Evolutionary conservation across 805 yeast genomes (phyloP), one percentile per base, ranked within the genome.

Genomic region (Kuraishia piskuri): DNA sequence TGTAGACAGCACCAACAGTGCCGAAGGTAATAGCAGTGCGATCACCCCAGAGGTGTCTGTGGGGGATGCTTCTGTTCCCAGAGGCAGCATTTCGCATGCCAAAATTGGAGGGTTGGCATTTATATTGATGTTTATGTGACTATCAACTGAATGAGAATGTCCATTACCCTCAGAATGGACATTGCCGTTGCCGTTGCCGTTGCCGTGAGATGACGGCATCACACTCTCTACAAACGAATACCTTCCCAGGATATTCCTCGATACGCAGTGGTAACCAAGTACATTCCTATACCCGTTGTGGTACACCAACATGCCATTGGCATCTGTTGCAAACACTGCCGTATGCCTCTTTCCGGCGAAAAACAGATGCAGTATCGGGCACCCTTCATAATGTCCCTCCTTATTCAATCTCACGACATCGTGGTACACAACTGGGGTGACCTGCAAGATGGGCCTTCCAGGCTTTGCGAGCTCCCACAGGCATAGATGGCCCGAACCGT

Each of bases 201-300:
- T 31, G 17, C 40, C 17, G 40, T 3, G 40, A n/a, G 40, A n/a
- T 31, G 40, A 22, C 25, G 49, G 19, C 8, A 17, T 19, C 3
- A 20, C 37, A 26, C 23, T 48, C 36, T 46, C 40, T 19, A 49
- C 51, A 22, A 46, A 56, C 20, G 67, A 69, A 54, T 74, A 73
- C 47, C 68, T 68, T 0, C 92, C 92, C 24, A 81, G 60, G 5
- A 87, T 59, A 47, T 81, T 72, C 53, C 73, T 73, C 1, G 86
- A 72, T 1, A 68, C 67, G 31, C 75, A 72, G 51, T 72, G 72
- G 53, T 70, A 73, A 1, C 83, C 82, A 50, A 85, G 61, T 10
- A 89, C 66, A 40, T 82, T 74, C 54, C 84, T 75, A 48, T 76
- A 71, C 0, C 86, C 86, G 60, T 79, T 79, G 63, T 91, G 96